Conservation (phyloP, 495 filamentous ascomycete genomes). For the Podospora sp. region DNA sequence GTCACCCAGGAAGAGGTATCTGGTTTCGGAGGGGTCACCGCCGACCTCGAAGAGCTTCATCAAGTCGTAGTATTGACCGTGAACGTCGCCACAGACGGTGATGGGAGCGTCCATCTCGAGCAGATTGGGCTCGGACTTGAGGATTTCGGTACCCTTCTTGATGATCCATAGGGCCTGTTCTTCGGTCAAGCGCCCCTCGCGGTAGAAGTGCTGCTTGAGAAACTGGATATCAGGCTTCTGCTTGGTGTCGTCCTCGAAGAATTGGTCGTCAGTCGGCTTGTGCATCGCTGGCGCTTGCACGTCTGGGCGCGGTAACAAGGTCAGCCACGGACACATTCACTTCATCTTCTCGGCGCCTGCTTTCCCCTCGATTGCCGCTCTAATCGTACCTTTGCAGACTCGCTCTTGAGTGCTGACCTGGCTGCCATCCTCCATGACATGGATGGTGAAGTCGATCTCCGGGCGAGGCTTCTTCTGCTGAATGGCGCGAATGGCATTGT, state of each 20-base stretch:
- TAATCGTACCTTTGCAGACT: slow-evolving; percentile 86
- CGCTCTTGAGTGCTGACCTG: slow-evolving; percentile 94
- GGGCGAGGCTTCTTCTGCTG: slow-evolving; percentile 90
- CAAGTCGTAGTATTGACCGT: slow-evolving; percentile 97
- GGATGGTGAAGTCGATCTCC: slow-evolving; percentile 97
- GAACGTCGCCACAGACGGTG: slow-evolving; percentile 98
- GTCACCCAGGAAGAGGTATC: slow-evolving; percentile 96
- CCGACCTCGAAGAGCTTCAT: slow-evolving; percentile 99
- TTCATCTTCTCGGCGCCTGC: neutral
- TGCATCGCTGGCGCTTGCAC: slow-evolving; percentile 95
- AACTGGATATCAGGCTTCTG: slow-evolving; percentile 90
- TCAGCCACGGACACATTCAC: slow-evolving; percentile 12
- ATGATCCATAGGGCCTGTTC: slow-evolving; percentile 98
- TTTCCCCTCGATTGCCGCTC: neutral
- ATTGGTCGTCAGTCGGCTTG: slow-evolving; percentile 80
- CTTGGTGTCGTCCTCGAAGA: slow-evolving; percentile 73
- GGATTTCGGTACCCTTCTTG: slow-evolving; percentile 75
- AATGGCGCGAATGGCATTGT: slow-evolving; percentile 78
- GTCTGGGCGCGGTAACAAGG: slow-evolving; percentile 56
- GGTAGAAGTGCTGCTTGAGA: slow-evolving; percentile 97
- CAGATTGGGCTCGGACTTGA: slow-evolving; percentile 87
- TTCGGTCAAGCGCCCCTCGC: slow-evolving; percentile 94
- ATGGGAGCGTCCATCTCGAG: slow-evolving; percentile 99
- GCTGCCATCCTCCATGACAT: slow-evolving; percentile 95
- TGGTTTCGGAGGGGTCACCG: slow-evolving; percentile 91